Evolutionary conservation across 2,329 filamentous ascomycete genomes (phyloP).

Genomic region (Davidsoniella australis): DNA sequence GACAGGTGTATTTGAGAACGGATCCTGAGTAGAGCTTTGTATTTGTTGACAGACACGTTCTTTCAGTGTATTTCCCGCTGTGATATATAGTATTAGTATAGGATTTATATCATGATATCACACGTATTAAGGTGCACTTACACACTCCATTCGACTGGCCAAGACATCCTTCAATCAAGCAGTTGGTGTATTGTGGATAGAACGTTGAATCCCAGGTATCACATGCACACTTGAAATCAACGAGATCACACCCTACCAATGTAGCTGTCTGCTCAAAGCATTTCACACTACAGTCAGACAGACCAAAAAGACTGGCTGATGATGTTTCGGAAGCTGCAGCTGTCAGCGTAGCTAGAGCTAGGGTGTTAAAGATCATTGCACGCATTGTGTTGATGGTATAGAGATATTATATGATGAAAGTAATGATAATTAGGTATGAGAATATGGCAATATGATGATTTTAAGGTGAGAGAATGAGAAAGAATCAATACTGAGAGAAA

Average conservation of each 20-base stretch:
- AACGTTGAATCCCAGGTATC: constrained; percentile 6
- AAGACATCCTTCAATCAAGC: constrained; percentile 12
- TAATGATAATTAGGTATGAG: background rate
- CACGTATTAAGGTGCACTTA: background rate
- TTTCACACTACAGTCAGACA: constrained; percentile 9
- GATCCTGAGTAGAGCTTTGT: no score
- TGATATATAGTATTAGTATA: background rate
- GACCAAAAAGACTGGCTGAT: constrained; percentile 5
- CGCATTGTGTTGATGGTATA: background rate
- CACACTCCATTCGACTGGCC: constrained; percentile 3
- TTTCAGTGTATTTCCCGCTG: background rate
- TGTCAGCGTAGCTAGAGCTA: background rate
- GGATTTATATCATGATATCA: background rate
- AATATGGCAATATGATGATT: background rate
- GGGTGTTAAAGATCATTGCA: background rate
- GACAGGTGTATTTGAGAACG: background rate
- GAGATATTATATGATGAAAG: background rate
- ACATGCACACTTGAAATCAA: constrained; percentile 11
- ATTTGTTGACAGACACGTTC: background rate
- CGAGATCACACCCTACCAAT: constrained; percentile 7
- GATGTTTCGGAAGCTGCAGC: background rate
- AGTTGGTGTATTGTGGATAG: constrained; percentile 11
- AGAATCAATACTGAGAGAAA: no score
- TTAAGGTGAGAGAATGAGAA: background rate
- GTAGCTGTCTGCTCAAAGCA: constrained; percentile 12